phyloP scores from a whole-genome alignment of 2,329 filamentous ascomycete genomes.

The Biscogniauxia sp. region DNA sequence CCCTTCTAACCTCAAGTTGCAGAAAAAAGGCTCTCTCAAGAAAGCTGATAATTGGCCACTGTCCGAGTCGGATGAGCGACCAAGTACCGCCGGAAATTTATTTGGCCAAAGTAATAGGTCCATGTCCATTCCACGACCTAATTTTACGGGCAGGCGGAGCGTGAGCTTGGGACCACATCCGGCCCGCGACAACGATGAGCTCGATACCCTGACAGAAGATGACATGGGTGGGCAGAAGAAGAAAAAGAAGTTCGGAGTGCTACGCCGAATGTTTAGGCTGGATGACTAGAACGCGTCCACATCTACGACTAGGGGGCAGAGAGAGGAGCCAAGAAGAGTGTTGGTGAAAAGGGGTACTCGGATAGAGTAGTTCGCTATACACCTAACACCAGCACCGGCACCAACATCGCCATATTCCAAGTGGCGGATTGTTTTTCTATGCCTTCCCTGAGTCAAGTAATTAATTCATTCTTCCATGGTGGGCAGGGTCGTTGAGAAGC shows the following conservation, averaged over 20 bases:
- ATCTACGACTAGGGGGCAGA: conserved; percentile 2
- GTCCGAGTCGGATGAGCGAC: conserved; percentile 31
- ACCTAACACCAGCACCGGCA: not conserved
- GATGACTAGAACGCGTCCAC: conserved; percentile 42
- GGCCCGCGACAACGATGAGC: conserved; percentile 10
- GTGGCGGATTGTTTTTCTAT: conserved; percentile 11
- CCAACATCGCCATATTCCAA: conserved; percentile 5
- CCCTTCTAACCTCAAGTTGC: conserved; percentile 40
- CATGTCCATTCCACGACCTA: conserved; percentile 12
- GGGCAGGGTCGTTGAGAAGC: not conserved
- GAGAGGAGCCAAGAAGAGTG: conserved; percentile 18
- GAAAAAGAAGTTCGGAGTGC: conserved; percentile 54
- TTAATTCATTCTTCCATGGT: too few species aligned
- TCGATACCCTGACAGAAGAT: conserved; percentile 23
- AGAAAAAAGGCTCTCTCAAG: conserved; percentile 41
- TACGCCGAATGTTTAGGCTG: conserved; percentile 56
- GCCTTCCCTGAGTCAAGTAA: conserved; percentile 3
- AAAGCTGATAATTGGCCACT: conserved; percentile 50
- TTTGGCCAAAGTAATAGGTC: conserved; percentile 12
- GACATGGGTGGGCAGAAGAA: conserved; percentile 30
- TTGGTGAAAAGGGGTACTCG: conserved; percentile 18
- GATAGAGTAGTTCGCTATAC: conserved; percentile 12
- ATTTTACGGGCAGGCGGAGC: conserved; percentile 22
- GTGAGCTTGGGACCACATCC: conserved; percentile 30
- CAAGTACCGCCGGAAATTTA: conserved; percentile 30